These are phyloP conservation scores for Scenedesmus sp. DNA, from an alignment of 163 green algal genomes.

Conservation along the genomic window DNA sequence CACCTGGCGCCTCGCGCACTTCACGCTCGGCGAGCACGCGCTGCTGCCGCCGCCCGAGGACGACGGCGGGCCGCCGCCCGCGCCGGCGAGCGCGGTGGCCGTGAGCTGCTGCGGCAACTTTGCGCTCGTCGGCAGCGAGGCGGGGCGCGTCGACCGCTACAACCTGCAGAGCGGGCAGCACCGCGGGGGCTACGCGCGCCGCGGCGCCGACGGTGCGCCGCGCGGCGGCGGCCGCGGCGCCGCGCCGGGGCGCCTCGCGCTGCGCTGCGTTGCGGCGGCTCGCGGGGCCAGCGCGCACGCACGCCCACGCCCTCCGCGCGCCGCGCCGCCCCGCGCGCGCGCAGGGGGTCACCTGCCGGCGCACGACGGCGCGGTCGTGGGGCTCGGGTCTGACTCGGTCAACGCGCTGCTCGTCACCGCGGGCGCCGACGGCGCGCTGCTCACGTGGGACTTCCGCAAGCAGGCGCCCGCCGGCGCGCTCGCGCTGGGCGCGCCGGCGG, in stretches of 20 bases:
- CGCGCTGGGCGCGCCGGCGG: conserved; percentile 50
- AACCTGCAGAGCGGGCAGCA: conserved; percentile 96
- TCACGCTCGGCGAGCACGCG: conserved; percentile 77
- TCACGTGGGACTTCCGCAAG: conserved; percentile 85
- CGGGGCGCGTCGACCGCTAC: conserved; percentile 89
- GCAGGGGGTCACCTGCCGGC: conserved; percentile 61
- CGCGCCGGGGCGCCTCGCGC: too few species aligned
- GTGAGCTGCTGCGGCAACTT: conserved; percentile 96
- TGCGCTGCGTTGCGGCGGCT: too few species aligned
- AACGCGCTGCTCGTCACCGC: conserved; percentile 82
- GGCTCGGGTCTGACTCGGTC: conserved; percentile 72
- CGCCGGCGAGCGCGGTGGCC: conserved; percentile 69
- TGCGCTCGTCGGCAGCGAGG: conserved; percentile 82
- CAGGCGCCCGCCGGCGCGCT: conserved; percentile 63
- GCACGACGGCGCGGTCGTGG: conserved; percentile 80
- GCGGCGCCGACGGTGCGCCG: background rate
- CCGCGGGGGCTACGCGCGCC: conserved; percentile 75
- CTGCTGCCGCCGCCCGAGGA: conserved; percentile 69
- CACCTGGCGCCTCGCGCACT: conserved; percentile 87
- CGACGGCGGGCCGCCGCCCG: background rate
- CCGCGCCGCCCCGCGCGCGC: too few species aligned
- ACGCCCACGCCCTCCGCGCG: too few species aligned
- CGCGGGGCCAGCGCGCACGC: too few species aligned
- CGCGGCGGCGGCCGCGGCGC: conserved; percentile 2
- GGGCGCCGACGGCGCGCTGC: conserved; percentile 75